Evolutionary conservation across 192 early-diverging fungal genomes (phyloP).

Genomic region (Thamnidium elegans): DNA sequence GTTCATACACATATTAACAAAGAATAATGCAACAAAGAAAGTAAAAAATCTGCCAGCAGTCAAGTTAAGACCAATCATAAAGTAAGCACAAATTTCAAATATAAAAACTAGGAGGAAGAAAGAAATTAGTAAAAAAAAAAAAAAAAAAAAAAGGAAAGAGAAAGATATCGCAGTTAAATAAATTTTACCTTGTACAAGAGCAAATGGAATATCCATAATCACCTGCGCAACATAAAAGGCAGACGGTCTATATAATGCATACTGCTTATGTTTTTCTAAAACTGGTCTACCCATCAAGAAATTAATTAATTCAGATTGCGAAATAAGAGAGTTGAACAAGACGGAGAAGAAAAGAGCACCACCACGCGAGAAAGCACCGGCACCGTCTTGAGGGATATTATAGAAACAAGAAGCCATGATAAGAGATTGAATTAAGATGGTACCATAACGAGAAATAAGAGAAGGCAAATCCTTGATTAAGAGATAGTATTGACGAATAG

Average conservation of each 20-base stretch:
- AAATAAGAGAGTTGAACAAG: slow-evolving; percentile 51
- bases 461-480: slow-evolving; percentile 47
- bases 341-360: slow-evolving; percentile 69
- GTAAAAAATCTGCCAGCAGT: slow-evolving; percentile 52
- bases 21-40: slow-evolving; percentile 54
- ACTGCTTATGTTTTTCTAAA: slow-evolving; percentile 76
- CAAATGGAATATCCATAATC: slow-evolving; percentile 50
- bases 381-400: slow-evolving; percentile 47
- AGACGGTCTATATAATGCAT: slow-evolving; percentile 64
- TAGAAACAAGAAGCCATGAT: slow-evolving; percentile 74
- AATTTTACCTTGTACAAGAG: slow-evolving; percentile 34
- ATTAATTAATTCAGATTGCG: slow-evolving; percentile 68
- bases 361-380: slow-evolving; percentile 75
- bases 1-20: slow-evolving; percentile 53
- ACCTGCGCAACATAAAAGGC: slow-evolving; percentile 55
- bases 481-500: slow-evolving; percentile 68
- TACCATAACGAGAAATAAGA: slow-evolving; percentile 54
- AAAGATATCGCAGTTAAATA: background rate
- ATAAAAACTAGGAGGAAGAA: slow-evolving; percentile 48
- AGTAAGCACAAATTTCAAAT: slow-evolving; percentile 57
- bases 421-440: slow-evolving; percentile 56
- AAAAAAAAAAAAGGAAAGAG: background rate
- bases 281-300: slow-evolving; percentile 69
- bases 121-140: background rate
- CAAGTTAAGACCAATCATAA: slow-evolving; percentile 57